Percentiles rank a stretch among this genome's conserved stretches.
Conservation (phyloP, 1,284 basidiomycete species). For the Pyrrhoderma lamaoense region DNA sequence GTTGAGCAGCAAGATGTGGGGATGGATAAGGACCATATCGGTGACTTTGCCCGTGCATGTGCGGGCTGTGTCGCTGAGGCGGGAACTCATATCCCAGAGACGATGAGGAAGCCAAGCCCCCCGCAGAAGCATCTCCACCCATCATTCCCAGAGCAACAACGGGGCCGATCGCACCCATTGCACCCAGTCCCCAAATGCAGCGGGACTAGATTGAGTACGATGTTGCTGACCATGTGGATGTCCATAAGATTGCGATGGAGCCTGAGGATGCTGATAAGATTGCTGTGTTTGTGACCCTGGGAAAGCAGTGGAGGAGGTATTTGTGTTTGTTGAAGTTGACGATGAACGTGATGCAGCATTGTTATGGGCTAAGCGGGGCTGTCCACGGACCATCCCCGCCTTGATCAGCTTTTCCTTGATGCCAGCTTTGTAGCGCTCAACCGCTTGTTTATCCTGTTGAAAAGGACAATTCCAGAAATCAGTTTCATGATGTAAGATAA, state of each 20-base stretch:
- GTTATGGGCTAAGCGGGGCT: constrained; percentile 48
- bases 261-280: constrained; percentile 1
- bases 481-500: no score
- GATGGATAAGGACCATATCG: constrained; percentile 16
- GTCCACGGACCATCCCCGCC: constrained; percentile 71
- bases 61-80: constrained; percentile 2
- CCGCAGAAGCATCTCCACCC: background rate
- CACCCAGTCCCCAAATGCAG: constrained; percentile 10
- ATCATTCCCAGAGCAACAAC: constrained; percentile 4
- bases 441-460: constrained; percentile 68
- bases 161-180: constrained; percentile 6
- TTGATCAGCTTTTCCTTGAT: constrained; percentile 73
- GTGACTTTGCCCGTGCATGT: constrained; percentile 3
- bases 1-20: constrained; percentile 6
- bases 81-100: background rate
- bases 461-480: no score
- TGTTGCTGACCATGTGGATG: constrained; percentile 12
- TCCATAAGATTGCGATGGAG: constrained; percentile 4
- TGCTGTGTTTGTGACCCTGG: background rate
- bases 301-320: constrained; percentile 13
- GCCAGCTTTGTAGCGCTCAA: constrained; percentile 72
- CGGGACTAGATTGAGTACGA: constrained; percentile 11
- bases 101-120: background rate
- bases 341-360: constrained; percentile 24
- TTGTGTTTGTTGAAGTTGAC: constrained; percentile 17